Evolutionary conservation across 139 green algal genomes (phyloP), one percentile per base, ranked within the genome.

Genomic region (Tetradesmus lagerheimii): DNA sequence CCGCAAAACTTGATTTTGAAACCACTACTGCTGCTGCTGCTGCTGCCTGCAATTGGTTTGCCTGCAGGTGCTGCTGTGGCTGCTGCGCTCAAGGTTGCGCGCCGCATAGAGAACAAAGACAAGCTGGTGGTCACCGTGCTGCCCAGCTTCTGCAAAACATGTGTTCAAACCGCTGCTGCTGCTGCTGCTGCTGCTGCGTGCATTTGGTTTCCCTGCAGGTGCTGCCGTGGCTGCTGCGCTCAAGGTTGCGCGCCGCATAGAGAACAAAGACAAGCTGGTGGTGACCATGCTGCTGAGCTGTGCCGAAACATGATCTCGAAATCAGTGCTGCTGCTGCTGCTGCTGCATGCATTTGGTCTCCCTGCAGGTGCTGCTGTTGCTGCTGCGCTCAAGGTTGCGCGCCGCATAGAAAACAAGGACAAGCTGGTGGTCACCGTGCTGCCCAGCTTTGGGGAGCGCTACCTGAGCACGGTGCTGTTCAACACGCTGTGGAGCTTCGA

Each of bases 191-290:
- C 75, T 62, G 4, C 47, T 39, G 20, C 75, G 66, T 77, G 9
- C 16, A 16, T 38, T 41, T 18, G 11, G 45, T 38, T 25, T 35
- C 11, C 41, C 12, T 14, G 37, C 82, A 87, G 96, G 96, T n/a
- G 96, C 96, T 6, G 96, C 96, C 31, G 96, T 98, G 38, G 79
- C 86, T 37, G 96, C 96, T 23, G 91, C 94, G 25, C 25, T 94
- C 50, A 93, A 92, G 38, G 80, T 98, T 8, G 96, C 93, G 15
- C 92, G 93, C 74, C 93, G 97, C 43, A 91, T 93, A 0, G 98
- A 99, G 95, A 99, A 98, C 92, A 92, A 92, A 27, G 98, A 95
- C 90, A 99, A 99, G 96, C 95, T 98, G 29, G 93, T 99, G 1
- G 97, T 98, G 23, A 92, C 93, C 14, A 94, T 99, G 75, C 92